Evolutionary conservation across 306 rosid species (phyloP).

Genomic region (Rosa persica): DNA sequence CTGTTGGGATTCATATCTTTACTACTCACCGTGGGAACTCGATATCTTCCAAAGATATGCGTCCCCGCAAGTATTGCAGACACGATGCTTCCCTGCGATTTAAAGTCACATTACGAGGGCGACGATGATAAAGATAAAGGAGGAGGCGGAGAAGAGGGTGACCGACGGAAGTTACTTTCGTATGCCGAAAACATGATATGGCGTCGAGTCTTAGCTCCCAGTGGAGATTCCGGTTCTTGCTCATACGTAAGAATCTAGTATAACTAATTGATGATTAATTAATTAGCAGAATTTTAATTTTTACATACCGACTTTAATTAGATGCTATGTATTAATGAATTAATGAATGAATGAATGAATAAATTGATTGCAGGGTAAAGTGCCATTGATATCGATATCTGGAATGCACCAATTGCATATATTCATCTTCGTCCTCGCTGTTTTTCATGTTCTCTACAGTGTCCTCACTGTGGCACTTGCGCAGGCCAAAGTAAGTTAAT

Average conservation of each 20-base stretch:
- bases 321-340: not conserved
- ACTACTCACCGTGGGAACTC: conserved; percentile 56
- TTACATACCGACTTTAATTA: not conserved
- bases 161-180: conserved; percentile 46
- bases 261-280: not conserved
- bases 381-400: conserved; percentile 46
- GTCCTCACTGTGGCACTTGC: conserved; percentile 47
- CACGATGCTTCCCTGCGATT: conserved; percentile 62
- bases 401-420: conserved; percentile 68
- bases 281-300: not conserved
- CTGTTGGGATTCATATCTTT: conserved; percentile 69
- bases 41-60: conserved; percentile 51
- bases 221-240: conserved; percentile 35
- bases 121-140: not conserved
- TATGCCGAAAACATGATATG: conserved; percentile 22
- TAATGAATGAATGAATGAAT: no score
- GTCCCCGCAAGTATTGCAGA: conserved; percentile 34
- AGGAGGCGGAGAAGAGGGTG: conserved; percentile 1
- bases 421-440: conserved; percentile 63
- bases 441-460: conserved; percentile 65
- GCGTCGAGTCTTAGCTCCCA: conserved; percentile 49
- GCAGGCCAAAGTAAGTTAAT: conserved; percentile 51
- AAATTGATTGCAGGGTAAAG: conserved; percentile 36
- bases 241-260: not conserved
- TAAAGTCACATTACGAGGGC: not conserved